These are phyloP conservation scores for Malbranchea cinnamomea DNA, from an alignment of 2,329 filamentous ascomycete genomes.

Conservation along the genomic window DNA sequence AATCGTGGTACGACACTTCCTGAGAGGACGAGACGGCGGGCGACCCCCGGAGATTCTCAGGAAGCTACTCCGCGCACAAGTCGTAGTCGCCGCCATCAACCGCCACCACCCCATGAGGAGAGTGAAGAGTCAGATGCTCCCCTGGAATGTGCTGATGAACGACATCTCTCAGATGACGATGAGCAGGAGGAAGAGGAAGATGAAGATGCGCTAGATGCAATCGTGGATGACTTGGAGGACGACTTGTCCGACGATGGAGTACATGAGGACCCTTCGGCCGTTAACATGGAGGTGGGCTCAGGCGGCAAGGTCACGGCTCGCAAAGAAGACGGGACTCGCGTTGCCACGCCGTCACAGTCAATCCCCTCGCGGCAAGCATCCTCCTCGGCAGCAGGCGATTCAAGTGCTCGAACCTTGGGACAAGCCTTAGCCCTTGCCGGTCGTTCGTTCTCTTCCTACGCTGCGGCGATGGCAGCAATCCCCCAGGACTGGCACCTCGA, in stretches of 20 bases:
- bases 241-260: conserved; percentile 61
- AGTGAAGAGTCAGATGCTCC: conserved; percentile 52
- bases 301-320: conserved; percentile 79
- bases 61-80: conserved; percentile 34
- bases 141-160: conserved; percentile 86
- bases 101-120: conserved; percentile 40
- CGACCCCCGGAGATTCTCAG: conserved; percentile 23
- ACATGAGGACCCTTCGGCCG: conserved; percentile 71
- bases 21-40: conserved; percentile 12
- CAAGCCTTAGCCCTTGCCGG: conserved; percentile 37
- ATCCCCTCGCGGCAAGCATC: conserved; percentile 31
- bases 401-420: conserved; percentile 32
- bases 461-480: conserved; percentile 62
- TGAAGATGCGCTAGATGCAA: conserved; percentile 56
- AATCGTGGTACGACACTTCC: conserved; percentile 2
- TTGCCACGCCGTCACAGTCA: conserved; percentile 63
- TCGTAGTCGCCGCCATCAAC: conserved; percentile 47
- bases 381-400: conserved; percentile 16
- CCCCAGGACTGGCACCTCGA: conserved; percentile 97
- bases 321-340: conserved; percentile 78
- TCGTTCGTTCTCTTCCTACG: conserved; percentile 59
- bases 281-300: conserved; percentile 78
- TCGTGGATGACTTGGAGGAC: conserved; percentile 82
- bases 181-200: conserved; percentile 43
- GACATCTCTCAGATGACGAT: conserved; percentile 55